phyloP scores from a whole-genome alignment of 495 filamentous ascomycete genomes.

The Tuber magnatum region DNA sequence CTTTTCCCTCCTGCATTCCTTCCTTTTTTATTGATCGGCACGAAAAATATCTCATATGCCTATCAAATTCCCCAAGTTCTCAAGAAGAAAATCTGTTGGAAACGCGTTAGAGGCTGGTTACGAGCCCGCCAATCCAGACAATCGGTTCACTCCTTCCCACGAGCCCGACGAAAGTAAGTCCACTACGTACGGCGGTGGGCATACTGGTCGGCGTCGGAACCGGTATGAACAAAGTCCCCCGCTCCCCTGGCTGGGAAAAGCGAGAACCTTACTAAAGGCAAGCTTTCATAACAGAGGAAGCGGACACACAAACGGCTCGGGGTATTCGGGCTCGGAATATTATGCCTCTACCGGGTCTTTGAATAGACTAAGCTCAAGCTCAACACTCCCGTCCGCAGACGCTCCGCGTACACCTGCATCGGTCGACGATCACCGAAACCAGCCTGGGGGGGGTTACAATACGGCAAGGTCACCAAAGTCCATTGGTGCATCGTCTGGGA shows the following conservation, averaged over 20 bases:
- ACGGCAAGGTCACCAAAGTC: slow-evolving; percentile 32
- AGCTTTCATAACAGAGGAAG: slow-evolving; percentile 22
- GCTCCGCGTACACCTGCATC: slow-evolving; percentile 40
- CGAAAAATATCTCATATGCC: slow-evolving; percentile 49
- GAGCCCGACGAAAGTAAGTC: slow-evolving; percentile 22
- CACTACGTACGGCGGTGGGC: slow-evolving; percentile 30
- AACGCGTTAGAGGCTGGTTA: slow-evolving; percentile 53
- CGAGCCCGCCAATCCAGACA: slow-evolving; percentile 40
- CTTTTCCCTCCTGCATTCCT: slow-evolving; percentile 16
- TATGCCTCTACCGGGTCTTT: slow-evolving; percentile 40
- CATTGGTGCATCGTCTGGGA: slow-evolving; percentile 31
- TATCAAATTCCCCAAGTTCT: slow-evolving; percentile 63
- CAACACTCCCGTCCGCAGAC: slow-evolving; percentile 39
- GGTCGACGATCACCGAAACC: slow-evolving; percentile 22
- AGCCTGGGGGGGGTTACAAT: slow-evolving; percentile 23
- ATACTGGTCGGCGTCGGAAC: slow-evolving; percentile 33
- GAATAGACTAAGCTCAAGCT: slow-evolving; percentile 41
- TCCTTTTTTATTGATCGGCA: slow-evolving; percentile 26
- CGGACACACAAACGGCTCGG: slow-evolving; percentile 36
- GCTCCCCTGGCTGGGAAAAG: slow-evolving; percentile 29
- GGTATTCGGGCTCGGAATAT: slow-evolving; percentile 38
- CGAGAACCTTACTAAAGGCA: slow-evolving; percentile 33
- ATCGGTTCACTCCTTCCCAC: slow-evolving; percentile 24
- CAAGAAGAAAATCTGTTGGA: slow-evolving; percentile 60
- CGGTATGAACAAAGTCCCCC: slow-evolving; percentile 38